Evolutionary conservation across 495 filamentous ascomycete genomes (phyloP), one percentile per base, ranked within the genome.

Genomic region (Daldinia decipiens): DNA sequence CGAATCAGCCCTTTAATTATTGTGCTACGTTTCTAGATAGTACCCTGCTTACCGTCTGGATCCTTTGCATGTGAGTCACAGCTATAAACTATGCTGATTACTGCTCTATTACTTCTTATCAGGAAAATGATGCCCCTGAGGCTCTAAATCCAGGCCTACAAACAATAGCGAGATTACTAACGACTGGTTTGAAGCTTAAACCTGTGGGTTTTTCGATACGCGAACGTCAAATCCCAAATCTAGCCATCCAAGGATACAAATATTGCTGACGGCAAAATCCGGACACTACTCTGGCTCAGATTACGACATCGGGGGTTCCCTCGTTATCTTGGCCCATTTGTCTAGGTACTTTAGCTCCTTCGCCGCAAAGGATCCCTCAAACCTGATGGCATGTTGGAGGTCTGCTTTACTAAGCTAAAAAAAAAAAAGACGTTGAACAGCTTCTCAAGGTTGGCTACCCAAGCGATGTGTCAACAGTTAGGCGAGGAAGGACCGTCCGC

Each of bases 391-490:
- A 59, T 59, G 11, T 19, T 43, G n/a, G 34, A 29, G 56, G n/a
- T 8, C 5, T 36, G 19, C 7, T 56, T 32, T 32, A 34, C 13
- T 5, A n/a, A 36, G n/a, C 31, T 36, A 4, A 8, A 4, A 34
- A 15, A 7, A 7, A 2, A 1, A 21, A 31, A 36, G 31, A 17
- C 29, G 17, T 21, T 53, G 50, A 21, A 21, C 1, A 36, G 9
- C 11, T 17, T 7, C 8, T 11, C 13, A 52, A 26, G 17, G 9
- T n/a, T 60, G 7, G 19, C 43, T 36, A 12, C 32, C 9, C 11
- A 13, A 13, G 34, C 34, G 34, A 74, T 74, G 71, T 74, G 71
- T 50, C 71, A 74, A 21, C 67, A 70, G 34, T 70, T 51, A 47
- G 66, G 31, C 12, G 62, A 64, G 38, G 19, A 13, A 29, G 45